Evolutionary conservation across 2,329 filamentous ascomycete genomes (phyloP).

Genomic region (Dothiorella sarmentorum): DNA sequence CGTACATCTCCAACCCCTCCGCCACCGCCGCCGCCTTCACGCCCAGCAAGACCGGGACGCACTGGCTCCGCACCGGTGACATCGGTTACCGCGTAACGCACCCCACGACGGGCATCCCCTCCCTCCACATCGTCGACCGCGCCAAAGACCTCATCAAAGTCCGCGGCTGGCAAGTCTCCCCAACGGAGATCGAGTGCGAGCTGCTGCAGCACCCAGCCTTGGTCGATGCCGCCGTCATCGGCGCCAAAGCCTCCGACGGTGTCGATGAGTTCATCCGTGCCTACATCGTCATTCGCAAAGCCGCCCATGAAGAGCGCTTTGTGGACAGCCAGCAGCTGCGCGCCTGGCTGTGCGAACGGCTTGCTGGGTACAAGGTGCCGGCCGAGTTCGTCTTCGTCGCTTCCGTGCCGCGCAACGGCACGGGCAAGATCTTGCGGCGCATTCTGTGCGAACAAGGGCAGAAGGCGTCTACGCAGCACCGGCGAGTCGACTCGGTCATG

Average conservation of each 20-base stretch:
- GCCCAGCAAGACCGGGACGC: slow-evolving; percentile 20
- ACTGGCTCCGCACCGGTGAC: slow-evolving; percentile 20
- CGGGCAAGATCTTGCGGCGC: slow-evolving; percentile 16
- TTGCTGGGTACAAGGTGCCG: slow-evolving; percentile 17
- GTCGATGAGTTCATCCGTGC: slow-evolving; percentile 33
- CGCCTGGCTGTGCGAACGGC: not conserved
- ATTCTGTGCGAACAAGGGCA: slow-evolving; percentile 1
- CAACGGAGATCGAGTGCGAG: slow-evolving; percentile 48
- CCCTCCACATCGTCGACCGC: slow-evolving; percentile 38
- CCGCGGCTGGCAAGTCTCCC: slow-evolving; percentile 50
- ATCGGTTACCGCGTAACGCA: slow-evolving; percentile 12
- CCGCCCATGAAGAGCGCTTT: slow-evolving; percentile 11
- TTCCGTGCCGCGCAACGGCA: slow-evolving; percentile 4
- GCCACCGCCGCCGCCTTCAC: slow-evolving; percentile 22
- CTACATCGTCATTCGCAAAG: slow-evolving; percentile 32
- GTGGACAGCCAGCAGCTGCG: not conserved
- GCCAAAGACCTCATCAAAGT: slow-evolving; percentile 47
- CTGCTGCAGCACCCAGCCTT: slow-evolving; percentile 42
- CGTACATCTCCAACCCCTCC: slow-evolving; percentile 12
- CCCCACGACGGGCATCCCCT: not conserved
- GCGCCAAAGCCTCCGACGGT: slow-evolving; percentile 26
- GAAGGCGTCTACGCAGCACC: not conserved
- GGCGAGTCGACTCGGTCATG: not conserved
- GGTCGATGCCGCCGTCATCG: slow-evolving; percentile 41
- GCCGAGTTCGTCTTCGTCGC: not conserved